A percentile compares a stretch with the other conserved stretches of the same genome.
These are phyloP conservation scores for Kwoniella sp. DNA, from an alignment of 768 basidiomycete species.

Conservation along the genomic window DNA sequence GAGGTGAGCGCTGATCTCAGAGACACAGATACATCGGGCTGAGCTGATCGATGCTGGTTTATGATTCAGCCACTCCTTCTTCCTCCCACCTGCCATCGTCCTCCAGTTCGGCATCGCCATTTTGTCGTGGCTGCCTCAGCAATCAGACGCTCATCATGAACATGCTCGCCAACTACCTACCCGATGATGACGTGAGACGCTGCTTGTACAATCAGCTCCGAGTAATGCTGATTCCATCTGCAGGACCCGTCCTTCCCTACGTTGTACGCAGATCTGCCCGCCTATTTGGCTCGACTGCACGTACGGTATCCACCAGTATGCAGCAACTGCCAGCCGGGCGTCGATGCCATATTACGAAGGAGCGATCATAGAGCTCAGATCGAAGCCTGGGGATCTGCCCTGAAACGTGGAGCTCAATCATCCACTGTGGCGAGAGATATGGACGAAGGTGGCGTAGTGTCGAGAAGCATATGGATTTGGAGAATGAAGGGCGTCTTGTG, in stretches of 20 bases:
- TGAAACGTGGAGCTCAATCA: slow-evolving; percentile 59
- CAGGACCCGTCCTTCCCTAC: slow-evolving; percentile 69
- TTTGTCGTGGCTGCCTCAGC: slow-evolving; percentile 85
- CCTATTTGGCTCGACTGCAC: slow-evolving; percentile 71
- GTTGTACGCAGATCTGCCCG: slow-evolving; percentile 62
- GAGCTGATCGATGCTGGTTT: not conserved
- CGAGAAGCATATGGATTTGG: slow-evolving; percentile 62
- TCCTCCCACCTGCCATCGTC: slow-evolving; percentile 33
- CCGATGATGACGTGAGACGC: slow-evolving; percentile 63
- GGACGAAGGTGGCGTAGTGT: not conserved
- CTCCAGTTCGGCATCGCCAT: slow-evolving; percentile 45
- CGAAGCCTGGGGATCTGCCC: slow-evolving; percentile 65
- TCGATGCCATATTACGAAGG: slow-evolving; percentile 72
- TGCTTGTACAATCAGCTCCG: not conserved
- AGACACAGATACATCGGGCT: not conserved
- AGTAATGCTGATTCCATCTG: not conserved
- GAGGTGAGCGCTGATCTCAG: slow-evolving; percentile 23
- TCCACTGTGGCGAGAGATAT: not conserved
- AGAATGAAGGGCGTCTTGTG: slow-evolving; percentile 66
- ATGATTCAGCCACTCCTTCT: slow-evolving; percentile 28
- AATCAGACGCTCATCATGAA: slow-evolving; percentile 85
- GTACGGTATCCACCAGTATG: slow-evolving; percentile 85
- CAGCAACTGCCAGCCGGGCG: slow-evolving; percentile 64
- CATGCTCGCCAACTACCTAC: slow-evolving; percentile 83
- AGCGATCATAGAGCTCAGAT: slow-evolving; percentile 73